A percentile compares a stretch with the other conserved stretches of the same genome.
phyloP scores from a whole-genome alignment of 176 grass and related monocot species.

The Panicum miliaceum region DNA sequence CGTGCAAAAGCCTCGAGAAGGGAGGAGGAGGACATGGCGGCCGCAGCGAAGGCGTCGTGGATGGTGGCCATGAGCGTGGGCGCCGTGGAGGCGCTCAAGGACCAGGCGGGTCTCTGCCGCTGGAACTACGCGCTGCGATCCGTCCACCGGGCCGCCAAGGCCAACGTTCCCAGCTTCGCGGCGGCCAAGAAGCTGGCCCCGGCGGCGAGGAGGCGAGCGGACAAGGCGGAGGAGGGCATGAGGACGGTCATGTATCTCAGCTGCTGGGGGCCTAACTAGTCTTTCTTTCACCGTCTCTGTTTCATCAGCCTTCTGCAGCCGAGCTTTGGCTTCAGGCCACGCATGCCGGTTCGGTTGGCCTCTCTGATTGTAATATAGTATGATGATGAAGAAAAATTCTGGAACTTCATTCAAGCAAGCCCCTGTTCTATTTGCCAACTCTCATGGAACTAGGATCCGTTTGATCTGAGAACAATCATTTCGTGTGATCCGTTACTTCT shows the following conservation, averaged over 20 bases:
- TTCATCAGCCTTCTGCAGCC: neutral
- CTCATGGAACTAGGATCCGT: neutral
- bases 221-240: constrained; percentile 59
- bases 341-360: neutral
- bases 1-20: neutral
- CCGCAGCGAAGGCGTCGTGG: constrained; percentile 53
- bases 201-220: constrained; percentile 2
- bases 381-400: constrained; percentile 38
- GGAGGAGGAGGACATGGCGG: constrained; percentile 24
- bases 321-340: neutral
- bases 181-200: constrained; percentile 36
- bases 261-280: constrained; percentile 65
- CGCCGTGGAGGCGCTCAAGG: constrained; percentile 74
- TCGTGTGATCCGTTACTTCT: neutral
- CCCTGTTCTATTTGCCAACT: neutral
- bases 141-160: constrained; percentile 48
- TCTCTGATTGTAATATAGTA: neutral
- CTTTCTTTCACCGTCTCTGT: no score
- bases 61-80: constrained; percentile 64
- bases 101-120: constrained; percentile 64
- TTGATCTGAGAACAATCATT: neutral
- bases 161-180: constrained; percentile 19
- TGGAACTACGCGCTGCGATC: constrained; percentile 75
- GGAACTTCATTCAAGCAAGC: neutral
- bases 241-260: constrained; percentile 73